These are phyloP conservation scores for Chrysosporium queenslandicum DNA, from an alignment of 2,329 filamentous ascomycete species.

Conservation along the genomic window DNA sequence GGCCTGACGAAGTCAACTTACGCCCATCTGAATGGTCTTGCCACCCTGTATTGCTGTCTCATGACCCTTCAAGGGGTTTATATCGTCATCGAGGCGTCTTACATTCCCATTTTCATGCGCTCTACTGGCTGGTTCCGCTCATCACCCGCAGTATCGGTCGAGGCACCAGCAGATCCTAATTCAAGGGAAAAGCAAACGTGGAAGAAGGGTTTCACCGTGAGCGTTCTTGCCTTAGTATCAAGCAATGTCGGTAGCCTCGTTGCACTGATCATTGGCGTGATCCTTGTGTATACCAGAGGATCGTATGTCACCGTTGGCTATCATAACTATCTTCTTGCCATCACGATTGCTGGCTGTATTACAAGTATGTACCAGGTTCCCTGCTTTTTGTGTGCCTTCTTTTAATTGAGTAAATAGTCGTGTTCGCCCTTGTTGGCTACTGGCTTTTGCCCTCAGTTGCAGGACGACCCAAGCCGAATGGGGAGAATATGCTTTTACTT, in stretches of 20 bases:
- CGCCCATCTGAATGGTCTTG: background rate
- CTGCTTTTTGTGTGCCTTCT: background rate
- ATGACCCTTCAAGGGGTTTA: slow-evolving; percentile 9
- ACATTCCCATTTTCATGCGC: slow-evolving; percentile 11
- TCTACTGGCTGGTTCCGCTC: slow-evolving; percentile 7
- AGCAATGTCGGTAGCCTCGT: slow-evolving; percentile 3
- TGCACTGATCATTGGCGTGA: slow-evolving; percentile 6
- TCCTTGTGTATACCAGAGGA: slow-evolving; percentile 7
- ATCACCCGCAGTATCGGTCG: background rate
- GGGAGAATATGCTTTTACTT: background rate
- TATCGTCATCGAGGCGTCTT: slow-evolving; percentile 6
- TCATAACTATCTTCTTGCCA: slow-evolving; percentile 8
- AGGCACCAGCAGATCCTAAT: background rate
- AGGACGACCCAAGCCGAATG: background rate
- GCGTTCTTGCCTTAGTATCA: slow-evolving; percentile 3
- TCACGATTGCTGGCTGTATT: slow-evolving; percentile 7
- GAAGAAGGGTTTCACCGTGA: slow-evolving; percentile 9
- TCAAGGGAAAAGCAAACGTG: slow-evolving; percentile 2
- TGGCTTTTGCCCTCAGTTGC: slow-evolving; percentile 1
- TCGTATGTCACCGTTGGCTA: slow-evolving; percentile 7
- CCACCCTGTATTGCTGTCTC: slow-evolving; percentile 3
- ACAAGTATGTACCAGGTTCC: background rate
- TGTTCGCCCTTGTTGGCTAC: slow-evolving; percentile 2
- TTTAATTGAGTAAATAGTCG: background rate
- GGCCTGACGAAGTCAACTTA: slow-evolving; percentile 1